Evolutionary conservation across 1,139 yeast genomes (phyloP).

Genomic region (Protomyces inouyei): DNA sequence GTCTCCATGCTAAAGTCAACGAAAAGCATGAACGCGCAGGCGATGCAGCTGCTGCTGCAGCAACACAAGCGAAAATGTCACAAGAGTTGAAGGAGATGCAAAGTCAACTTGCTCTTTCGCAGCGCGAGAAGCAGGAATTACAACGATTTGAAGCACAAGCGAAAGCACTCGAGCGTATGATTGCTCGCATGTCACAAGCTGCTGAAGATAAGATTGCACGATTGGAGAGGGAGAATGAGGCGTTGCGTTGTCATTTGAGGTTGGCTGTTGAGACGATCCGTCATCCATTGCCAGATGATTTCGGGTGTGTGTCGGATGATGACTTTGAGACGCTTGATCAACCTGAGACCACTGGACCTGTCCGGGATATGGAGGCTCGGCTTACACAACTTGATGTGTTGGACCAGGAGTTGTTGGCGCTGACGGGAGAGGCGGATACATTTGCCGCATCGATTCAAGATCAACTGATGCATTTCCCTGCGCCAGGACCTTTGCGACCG

Average conservation of each 20-base stretch:
- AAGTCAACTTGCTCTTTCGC: slow-evolving; percentile 13
- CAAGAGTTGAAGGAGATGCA: slow-evolving; percentile 23
- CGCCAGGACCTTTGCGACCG: neutral
- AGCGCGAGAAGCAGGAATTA: slow-evolving; percentile 21
- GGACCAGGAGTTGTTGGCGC: slow-evolving; percentile 2
- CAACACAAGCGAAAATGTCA: slow-evolving; percentile 1
- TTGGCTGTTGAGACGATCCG: slow-evolving; percentile 27
- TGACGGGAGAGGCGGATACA: neutral
- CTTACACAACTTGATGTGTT: neutral
- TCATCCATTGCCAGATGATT: slow-evolving; percentile 21
- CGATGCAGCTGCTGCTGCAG: neutral
- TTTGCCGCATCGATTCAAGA: neutral
- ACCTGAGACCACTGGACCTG: neutral
- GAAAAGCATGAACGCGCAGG: slow-evolving; percentile 2
- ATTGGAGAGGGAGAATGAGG: slow-evolving; percentile 25
- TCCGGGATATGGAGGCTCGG: neutral
- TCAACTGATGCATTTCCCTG: neutral
- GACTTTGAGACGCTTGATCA: neutral
- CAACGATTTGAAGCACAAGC: slow-evolving; percentile 16
- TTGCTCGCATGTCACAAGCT: slow-evolving; percentile 4
- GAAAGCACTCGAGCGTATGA: slow-evolving; percentile 11
- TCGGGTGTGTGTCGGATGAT: neutral
- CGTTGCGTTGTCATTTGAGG: slow-evolving; percentile 25
- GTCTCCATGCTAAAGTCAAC: slow-evolving; percentile 55
- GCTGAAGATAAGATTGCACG: slow-evolving; percentile 14